Evolutionary conservation across 768 basidiomycete genomes (phyloP).

Genomic region (Lactifluus hygrophoroides): DNA sequence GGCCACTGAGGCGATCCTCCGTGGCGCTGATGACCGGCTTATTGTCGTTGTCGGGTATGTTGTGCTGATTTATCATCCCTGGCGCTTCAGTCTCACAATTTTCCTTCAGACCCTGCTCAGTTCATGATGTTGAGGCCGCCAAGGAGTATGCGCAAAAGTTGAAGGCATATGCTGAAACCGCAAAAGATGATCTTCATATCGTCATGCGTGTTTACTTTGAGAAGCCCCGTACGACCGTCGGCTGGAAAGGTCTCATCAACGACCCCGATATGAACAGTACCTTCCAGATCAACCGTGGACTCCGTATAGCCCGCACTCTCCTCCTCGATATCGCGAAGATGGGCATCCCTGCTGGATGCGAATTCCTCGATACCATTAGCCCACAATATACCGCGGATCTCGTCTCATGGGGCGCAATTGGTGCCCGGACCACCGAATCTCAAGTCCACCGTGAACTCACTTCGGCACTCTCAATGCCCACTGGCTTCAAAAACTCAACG

Average conservation of each 20-base stretch:
- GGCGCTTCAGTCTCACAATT: background rate
- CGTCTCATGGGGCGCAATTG: slow-evolving; percentile 94
- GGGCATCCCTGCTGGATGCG: slow-evolving; percentile 92
- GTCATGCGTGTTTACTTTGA: slow-evolving; percentile 99
- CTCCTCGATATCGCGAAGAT: slow-evolving; percentile 85
- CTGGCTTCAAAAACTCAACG: slow-evolving; percentile 98
- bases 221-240: slow-evolving; percentile 91
- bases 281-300: slow-evolving; percentile 95
- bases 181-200: slow-evolving; percentile 83
- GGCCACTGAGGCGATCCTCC: slow-evolving; percentile 68
- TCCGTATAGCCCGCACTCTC: slow-evolving; percentile 78
- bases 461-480: slow-evolving; percentile 86
- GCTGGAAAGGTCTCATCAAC: slow-evolving; percentile 99
- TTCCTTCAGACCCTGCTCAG: slow-evolving; percentile 73
- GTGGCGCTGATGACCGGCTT: slow-evolving; percentile 85
- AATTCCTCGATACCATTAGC: slow-evolving; percentile 76
- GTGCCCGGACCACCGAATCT: slow-evolving; percentile 85
- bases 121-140: slow-evolving; percentile 82
- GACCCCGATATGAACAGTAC: slow-evolving; percentile 89
- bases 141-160: slow-evolving; percentile 80
- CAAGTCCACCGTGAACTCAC: slow-evolving; percentile 88
- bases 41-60: slow-evolving; percentile 84
- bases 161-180: slow-evolving; percentile 66
- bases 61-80: background rate
- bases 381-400: slow-evolving; percentile 92